Percentiles rank a stretch among this genome's conserved stretches.
Evolutionary conservation across 192 early-diverging fungal species (phyloP).

Genomic region (Backusella tarrabulga): DNA sequence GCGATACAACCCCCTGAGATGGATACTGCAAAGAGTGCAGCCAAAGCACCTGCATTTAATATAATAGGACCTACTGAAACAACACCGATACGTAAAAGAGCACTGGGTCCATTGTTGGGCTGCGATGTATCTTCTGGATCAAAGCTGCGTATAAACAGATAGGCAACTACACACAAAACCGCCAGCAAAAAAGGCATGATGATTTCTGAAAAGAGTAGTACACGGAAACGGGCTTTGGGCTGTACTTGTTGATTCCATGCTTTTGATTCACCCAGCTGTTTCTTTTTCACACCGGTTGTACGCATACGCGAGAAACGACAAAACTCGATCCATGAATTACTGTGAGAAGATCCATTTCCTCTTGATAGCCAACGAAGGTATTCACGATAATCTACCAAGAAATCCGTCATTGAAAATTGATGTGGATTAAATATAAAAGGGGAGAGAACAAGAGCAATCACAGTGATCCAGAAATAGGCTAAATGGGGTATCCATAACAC

Average conservation of each 20-base stretch:
- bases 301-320: conserved; percentile 70
- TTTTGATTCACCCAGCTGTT: conserved; percentile 68
- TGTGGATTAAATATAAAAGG: conserved; percentile 90
- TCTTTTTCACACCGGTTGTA: conserved; percentile 75
- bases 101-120: conserved; percentile 33
- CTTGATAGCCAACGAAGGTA: conserved; percentile 79
- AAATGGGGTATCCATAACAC: conserved; percentile 70
- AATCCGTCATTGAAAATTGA: conserved; percentile 77
- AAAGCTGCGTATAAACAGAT: conserved; percentile 67
- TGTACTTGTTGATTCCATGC: conserved; percentile 51
- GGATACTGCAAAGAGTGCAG: conserved; percentile 64
- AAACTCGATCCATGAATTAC: conserved; percentile 77
- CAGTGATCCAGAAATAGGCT: conserved; percentile 82
- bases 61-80: conserved; percentile 69
- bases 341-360: conserved; percentile 67
- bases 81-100: conserved; percentile 54
- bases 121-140: conserved; percentile 19
- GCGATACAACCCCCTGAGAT: conserved; percentile 57
- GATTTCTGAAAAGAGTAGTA: conserved; percentile 75
- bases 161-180: conserved; percentile 55
- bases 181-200: conserved; percentile 65
- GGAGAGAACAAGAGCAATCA: conserved; percentile 70
- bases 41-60: conserved; percentile 62
- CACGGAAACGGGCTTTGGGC: conserved; percentile 61
- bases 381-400: conserved; percentile 78